Evolutionary conservation across 1,284 basidiomycete species (phyloP).

Genomic region (Microbotryum violaceum): DNA sequence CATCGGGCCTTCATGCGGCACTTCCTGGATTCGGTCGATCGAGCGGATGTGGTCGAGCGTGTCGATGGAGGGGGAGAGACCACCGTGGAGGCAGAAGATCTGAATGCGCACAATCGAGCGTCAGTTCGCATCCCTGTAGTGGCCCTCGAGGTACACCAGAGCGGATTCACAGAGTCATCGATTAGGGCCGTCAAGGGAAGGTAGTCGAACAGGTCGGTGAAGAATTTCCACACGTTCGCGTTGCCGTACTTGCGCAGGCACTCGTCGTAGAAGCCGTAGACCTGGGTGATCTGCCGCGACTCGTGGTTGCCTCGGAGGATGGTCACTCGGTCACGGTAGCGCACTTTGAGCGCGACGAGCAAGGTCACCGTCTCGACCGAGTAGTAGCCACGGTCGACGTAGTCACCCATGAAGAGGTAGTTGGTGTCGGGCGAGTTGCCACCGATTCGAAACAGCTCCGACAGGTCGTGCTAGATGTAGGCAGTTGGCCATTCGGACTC

Average conservation of each 20-base stretch:
- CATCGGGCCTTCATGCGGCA: constrained; percentile 98
- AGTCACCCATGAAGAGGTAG: constrained; percentile 99
- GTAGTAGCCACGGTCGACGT: constrained; percentile 98
- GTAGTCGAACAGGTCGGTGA: constrained; percentile 98
- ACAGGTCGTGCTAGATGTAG: constrained; percentile 80
- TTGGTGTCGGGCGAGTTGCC: constrained; percentile 99
- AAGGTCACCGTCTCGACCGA: constrained; percentile 98
- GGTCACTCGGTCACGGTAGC: constrained; percentile 96
- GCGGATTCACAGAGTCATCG: constrained; percentile 81
- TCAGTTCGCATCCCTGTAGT: constrained; percentile 61
- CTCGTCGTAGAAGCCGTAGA: constrained; percentile 99
- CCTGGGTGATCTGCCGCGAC: constrained; percentile 97
- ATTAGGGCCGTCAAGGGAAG: constrained; percentile 94
- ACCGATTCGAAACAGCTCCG: constrained; percentile 97
- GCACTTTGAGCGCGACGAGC: constrained; percentile 94
- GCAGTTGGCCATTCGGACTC: neutral
- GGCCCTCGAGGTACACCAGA: neutral
- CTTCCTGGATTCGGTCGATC: constrained; percentile 97
- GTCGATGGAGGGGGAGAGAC: constrained; percentile 97
- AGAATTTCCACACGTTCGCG: constrained; percentile 99
- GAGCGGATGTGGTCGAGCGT: constrained; percentile 97
- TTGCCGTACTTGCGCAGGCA: constrained; percentile 99
- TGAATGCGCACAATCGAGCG: constrained; percentile 37
- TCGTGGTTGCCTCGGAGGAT: constrained; percentile 99
- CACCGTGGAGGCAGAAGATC: constrained; percentile 99